Percentiles rank a stretch among this genome's conserved stretches.
Conservation (phyloP, 129 eudicot species). For the Ambrosia artemisiifolia region DNA sequence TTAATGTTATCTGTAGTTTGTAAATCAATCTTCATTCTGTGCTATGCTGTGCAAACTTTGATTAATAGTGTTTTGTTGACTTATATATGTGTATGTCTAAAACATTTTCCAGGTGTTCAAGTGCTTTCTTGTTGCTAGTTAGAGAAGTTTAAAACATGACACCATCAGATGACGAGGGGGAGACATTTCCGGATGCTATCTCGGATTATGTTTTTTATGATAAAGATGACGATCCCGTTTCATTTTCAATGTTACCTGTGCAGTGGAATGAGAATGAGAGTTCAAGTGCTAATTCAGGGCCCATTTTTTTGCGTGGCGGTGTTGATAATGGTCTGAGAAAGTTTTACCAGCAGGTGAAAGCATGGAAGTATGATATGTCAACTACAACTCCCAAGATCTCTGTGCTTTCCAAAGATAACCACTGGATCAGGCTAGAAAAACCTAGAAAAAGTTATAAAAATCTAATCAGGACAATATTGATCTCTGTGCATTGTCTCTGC, state of each 20-base stretch:
- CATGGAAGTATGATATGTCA: slow-evolving; percentile 76
- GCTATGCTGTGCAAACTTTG: background rate
- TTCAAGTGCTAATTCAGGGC: slow-evolving; percentile 8
- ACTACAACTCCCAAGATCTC: slow-evolving; percentile 48
- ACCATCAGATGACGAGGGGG: slow-evolving; percentile 74
- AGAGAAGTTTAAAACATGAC: slow-evolving; percentile 39
- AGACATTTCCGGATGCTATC: slow-evolving; percentile 38
- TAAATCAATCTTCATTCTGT: background rate
- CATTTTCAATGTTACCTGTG: slow-evolving; percentile 61
- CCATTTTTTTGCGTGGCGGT: slow-evolving; percentile 51
- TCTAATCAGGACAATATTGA: slow-evolving; percentile 47
- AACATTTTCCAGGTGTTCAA: slow-evolving; percentile 1
- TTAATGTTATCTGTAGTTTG: background rate
- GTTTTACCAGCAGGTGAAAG: slow-evolving; percentile 54
- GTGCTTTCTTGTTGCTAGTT: background rate
- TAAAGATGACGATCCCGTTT: slow-evolving; percentile 51
- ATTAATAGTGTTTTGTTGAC: background rate
- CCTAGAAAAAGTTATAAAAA: slow-evolving; percentile 60
- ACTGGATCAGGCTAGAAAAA: slow-evolving; percentile 78
- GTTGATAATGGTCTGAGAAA: slow-evolving; percentile 60
- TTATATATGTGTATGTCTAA: background rate
- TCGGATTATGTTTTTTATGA: slow-evolving; percentile 52
- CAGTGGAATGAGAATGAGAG: slow-evolving; percentile 41
- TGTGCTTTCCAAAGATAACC: slow-evolving; percentile 52
- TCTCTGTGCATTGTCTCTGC: slow-evolving; percentile 56